phyloP scores from a whole-genome alignment of 306 rosid genomes.

The Alnus glutinosa region DNA sequence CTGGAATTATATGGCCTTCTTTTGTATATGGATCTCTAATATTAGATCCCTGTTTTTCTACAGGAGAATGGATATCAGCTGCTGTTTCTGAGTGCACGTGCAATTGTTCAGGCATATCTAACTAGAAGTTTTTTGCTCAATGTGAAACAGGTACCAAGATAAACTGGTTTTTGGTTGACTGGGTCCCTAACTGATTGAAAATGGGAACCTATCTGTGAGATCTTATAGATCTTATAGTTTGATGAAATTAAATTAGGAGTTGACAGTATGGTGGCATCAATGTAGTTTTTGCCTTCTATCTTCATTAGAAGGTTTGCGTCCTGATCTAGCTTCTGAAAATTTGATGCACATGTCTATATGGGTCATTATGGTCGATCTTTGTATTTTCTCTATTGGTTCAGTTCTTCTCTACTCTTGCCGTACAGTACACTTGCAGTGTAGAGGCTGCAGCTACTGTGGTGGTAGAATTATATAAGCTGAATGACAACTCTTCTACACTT shows the following conservation, averaged over 20 bases:
- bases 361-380: neutral
- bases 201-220: neutral
- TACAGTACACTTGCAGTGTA: neutral
- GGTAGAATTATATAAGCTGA: slow-evolving; percentile 22
- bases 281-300: slow-evolving; percentile 1
- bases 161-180: slow-evolving; percentile 16
- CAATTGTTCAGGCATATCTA: slow-evolving; percentile 94
- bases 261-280: neutral
- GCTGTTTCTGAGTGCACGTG: slow-evolving; percentile 96
- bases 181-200: neutral
- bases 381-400: slow-evolving; percentile 3
- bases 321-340: slow-evolving; percentile 12
- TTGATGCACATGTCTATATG: neutral
- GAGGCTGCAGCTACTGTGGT: slow-evolving; percentile 10
- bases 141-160: slow-evolving; percentile 66
- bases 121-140: slow-evolving; percentile 84
- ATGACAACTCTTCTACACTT: slow-evolving; percentile 18
- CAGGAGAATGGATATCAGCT: slow-evolving; percentile 99
- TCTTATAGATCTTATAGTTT: neutral
- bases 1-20: neutral
- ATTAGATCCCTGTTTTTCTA: slow-evolving; percentile 12
- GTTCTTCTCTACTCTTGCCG: neutral
- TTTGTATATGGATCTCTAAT: slow-evolving; percentile 17
- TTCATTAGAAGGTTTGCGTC: slow-evolving; percentile 11
- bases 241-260: slow-evolving; percentile 9